A percentile compares a stretch with the other conserved stretches of the same genome.
phyloP scores from a whole-genome alignment of 345 rosid genomes.

The Salix purpurea region DNA sequence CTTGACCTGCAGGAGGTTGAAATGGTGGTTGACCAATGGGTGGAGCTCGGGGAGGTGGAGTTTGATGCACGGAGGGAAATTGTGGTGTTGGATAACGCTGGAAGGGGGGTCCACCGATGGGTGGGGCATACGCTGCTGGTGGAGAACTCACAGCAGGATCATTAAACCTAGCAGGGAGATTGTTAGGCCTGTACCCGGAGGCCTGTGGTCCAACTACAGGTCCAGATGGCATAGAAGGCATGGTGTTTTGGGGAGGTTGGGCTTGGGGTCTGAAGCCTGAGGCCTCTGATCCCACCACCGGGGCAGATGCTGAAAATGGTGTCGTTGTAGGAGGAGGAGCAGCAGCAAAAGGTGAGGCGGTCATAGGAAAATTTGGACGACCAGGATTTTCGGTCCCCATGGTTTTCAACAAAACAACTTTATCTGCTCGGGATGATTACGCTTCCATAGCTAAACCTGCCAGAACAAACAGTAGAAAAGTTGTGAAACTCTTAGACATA shows the following conservation, averaged over 20 bases:
- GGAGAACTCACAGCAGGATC: constrained; percentile 45
- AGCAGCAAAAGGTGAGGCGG: constrained; percentile 55
- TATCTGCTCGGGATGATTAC: constrained; percentile 16
- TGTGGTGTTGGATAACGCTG: constrained; percentile 57
- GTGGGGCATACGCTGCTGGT: constrained; percentile 45
- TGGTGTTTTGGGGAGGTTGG: constrained; percentile 39
- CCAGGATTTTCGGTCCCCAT: constrained; percentile 74
- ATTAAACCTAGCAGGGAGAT: constrained; percentile 28
- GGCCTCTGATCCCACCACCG: constrained; percentile 40
- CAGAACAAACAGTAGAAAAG: constrained; percentile 6
- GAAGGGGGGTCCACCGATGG: constrained; percentile 44
- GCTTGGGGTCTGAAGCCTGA: constrained; percentile 45
- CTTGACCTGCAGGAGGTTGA: constrained; percentile 55
- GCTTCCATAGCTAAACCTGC: constrained; percentile 40
- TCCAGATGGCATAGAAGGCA: constrained; percentile 43
- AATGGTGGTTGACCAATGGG: constrained; percentile 47
- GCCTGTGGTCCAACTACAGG: constrained; percentile 34
- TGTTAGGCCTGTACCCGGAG: constrained; percentile 47
- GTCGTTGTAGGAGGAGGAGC: constrained; percentile 54
- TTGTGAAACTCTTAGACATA: not conserved
- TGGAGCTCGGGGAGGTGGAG: constrained; percentile 39
- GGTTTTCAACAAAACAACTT: constrained; percentile 10
- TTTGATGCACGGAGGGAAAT: constrained; percentile 41
- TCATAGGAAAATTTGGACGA: constrained; percentile 51
- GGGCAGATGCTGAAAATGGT: constrained; percentile 58